A percentile compares a stretch with the other conserved stretches of the same genome.
phyloP scores from a whole-genome alignment of 257 asterid genomes.

The Solanum tarapatanum region DNA sequence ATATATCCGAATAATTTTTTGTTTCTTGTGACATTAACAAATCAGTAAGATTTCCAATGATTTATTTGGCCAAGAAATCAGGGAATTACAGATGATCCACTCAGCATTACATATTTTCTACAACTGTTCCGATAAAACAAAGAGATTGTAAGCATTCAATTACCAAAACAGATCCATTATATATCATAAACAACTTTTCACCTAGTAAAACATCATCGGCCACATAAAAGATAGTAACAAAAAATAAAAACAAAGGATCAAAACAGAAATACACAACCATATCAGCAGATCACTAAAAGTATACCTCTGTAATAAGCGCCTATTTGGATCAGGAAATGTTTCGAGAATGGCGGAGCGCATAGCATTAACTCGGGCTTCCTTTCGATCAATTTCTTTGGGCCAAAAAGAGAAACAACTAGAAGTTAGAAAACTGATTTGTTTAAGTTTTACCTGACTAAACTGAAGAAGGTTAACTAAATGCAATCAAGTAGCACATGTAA shows the following conservation, averaged over 20 bases:
- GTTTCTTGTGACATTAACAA: neutral
- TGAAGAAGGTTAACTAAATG: neutral
- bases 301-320: conserved; percentile 88
- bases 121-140: neutral
- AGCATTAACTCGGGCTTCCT: conserved; percentile 69
- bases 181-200: neutral
- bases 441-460: neutral
- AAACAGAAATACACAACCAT: neutral
- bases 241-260: neutral
- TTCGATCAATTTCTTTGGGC: conserved; percentile 57
- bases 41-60: neutral
- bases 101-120: neutral
- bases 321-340: conserved; percentile 94
- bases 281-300: neutral
- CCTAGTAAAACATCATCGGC: neutral
- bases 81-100: neutral
- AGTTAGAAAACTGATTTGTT: neutral
- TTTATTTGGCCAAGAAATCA: neutral
- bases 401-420: conserved; percentile 11
- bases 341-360: conserved; percentile 73
- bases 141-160: neutral
- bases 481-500: neutral
- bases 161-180: neutral
- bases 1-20: neutral
- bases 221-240: neutral